These are phyloP conservation scores for Candida smagusa DNA, from an alignment of 1,139 yeast genomes.

Conservation along the genomic window DNA sequence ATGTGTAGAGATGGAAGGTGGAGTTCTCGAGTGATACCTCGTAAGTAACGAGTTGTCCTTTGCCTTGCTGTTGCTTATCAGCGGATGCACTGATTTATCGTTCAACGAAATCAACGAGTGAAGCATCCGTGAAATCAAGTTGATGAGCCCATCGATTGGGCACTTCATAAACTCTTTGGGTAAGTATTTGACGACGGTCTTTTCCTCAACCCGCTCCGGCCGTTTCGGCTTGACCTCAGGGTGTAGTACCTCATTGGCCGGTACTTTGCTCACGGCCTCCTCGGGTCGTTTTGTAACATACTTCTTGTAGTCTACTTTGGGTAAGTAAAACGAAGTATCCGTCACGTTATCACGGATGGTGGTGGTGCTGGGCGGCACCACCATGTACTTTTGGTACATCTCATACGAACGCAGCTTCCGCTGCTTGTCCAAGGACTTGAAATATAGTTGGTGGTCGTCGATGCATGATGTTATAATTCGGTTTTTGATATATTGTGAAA, in stretches of 20 bases:
- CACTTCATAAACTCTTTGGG: slow-evolving; percentile 66
- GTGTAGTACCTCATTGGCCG: too few species aligned
- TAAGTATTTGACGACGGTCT: slow-evolving; percentile 20
- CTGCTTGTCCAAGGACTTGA: slow-evolving; percentile 20
- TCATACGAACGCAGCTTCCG: slow-evolving; percentile 24
- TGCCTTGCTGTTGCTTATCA: slow-evolving; percentile 26
- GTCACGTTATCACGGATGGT: slow-evolving; percentile 5
- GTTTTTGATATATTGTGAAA: slow-evolving; percentile 27
- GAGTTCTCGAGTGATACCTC: slow-evolving; percentile 88
- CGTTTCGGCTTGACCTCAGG: neutral
- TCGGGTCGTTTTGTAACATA: neutral
- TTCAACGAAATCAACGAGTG: slow-evolving; percentile 66
- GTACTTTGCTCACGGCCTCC: neutral
- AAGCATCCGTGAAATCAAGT: slow-evolving; percentile 76
- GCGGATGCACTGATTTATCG: slow-evolving; percentile 49
- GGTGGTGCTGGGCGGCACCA: slow-evolving; percentile 6
- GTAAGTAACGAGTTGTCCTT: slow-evolving; percentile 49
- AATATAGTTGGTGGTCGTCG: slow-evolving; percentile 23
- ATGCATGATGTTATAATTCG: slow-evolving; percentile 15
- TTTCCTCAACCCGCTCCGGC: neutral
- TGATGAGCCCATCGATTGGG: slow-evolving; percentile 64
- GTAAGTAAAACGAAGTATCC: slow-evolving; percentile 5
- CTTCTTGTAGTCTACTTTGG: slow-evolving; percentile 2
- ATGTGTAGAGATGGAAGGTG: slow-evolving; percentile 80
- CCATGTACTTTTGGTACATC: slow-evolving; percentile 26